Conservation (phyloP, 768 basidiomycete species). For the Termitomyces sp. region DNA sequence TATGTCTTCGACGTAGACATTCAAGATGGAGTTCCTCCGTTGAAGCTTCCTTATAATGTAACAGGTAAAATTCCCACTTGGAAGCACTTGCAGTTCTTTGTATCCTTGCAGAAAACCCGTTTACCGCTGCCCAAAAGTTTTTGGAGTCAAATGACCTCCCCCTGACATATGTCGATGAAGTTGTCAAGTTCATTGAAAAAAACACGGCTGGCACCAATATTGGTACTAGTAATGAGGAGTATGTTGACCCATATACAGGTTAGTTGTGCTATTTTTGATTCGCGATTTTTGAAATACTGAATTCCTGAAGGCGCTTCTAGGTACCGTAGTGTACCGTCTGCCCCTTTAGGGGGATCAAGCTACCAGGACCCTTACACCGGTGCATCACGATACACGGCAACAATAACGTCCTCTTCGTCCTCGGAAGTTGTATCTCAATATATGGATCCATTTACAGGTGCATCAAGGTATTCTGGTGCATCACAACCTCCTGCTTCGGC, state of each 20-base stretch:
- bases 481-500: slow-evolving; percentile 28
- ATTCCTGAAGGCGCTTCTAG: slow-evolving; percentile 49
- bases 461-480: slow-evolving; percentile 52
- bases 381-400: slow-evolving; percentile 52
- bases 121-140: slow-evolving; percentile 84
- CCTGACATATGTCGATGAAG: slow-evolving; percentile 76
- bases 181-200: slow-evolving; percentile 90
- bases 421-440: slow-evolving; percentile 27
- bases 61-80: slow-evolving; percentile 45
- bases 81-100: not conserved
- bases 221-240: slow-evolving; percentile 51
- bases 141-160: slow-evolving; percentile 81
- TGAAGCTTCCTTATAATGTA: slow-evolving; percentile 92
- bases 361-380: slow-evolving; percentile 72
- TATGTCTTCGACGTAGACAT: slow-evolving; percentile 99
- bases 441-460: slow-evolving; percentile 68
- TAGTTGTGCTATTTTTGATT: slow-evolving; percentile 9
- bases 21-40: slow-evolving; percentile 83
- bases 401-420: slow-evolving; percentile 29
- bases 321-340: slow-evolving; percentile 42
- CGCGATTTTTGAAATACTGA: slow-evolving; percentile 2
- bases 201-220: slow-evolving; percentile 78
- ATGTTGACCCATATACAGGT: slow-evolving; percentile 91
- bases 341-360: slow-evolving; percentile 26
- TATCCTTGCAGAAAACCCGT: slow-evolving; percentile 73